These are phyloP conservation scores for Zygnema circumcarinatum DNA, from an alignment of 139 green algal genomes.

Conservation along the genomic window DNA sequence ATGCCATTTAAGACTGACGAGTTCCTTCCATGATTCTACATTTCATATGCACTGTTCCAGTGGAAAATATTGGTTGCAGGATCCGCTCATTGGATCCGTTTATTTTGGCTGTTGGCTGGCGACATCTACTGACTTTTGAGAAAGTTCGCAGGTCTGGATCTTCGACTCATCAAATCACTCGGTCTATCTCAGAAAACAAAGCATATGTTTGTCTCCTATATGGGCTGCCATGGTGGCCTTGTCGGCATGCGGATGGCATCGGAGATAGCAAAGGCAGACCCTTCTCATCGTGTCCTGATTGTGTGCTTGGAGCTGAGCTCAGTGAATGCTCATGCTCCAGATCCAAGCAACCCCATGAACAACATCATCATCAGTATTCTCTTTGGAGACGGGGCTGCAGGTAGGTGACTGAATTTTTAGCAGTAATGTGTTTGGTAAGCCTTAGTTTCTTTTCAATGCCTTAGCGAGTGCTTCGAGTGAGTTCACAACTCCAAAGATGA, in stretches of 20 bases:
- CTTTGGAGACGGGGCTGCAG: constrained; percentile 48
- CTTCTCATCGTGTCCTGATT: constrained; percentile 18
- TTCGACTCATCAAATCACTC: constrained; percentile 38
- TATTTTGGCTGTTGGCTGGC: background rate
- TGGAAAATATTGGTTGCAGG: too few species aligned
- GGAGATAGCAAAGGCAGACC: constrained; percentile 30
- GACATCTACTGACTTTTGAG: background rate
- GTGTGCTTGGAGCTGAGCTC: constrained; percentile 45
- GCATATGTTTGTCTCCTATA: constrained; percentile 44
- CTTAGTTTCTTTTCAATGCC: too few species aligned
- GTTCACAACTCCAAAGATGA: too few species aligned
- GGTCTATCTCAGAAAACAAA: constrained; percentile 18
- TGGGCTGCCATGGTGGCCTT: constrained; percentile 46
- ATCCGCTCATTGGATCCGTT: too few species aligned
- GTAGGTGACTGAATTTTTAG: background rate
- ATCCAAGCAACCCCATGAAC: constrained; percentile 37
- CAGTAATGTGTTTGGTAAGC: too few species aligned
- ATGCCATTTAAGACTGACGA: too few species aligned
- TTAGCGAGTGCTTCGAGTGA: too few species aligned
- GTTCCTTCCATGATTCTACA: too few species aligned
- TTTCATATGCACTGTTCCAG: too few species aligned
- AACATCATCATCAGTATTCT: constrained; percentile 43
- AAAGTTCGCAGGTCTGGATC: constrained; percentile 32
- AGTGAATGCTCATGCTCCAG: constrained; percentile 29
- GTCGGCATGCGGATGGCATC: constrained; percentile 25